Base-by-base conservation (phyloP, 495 filamentous ascomycete species). In the Penicillium soppii region DNA sequence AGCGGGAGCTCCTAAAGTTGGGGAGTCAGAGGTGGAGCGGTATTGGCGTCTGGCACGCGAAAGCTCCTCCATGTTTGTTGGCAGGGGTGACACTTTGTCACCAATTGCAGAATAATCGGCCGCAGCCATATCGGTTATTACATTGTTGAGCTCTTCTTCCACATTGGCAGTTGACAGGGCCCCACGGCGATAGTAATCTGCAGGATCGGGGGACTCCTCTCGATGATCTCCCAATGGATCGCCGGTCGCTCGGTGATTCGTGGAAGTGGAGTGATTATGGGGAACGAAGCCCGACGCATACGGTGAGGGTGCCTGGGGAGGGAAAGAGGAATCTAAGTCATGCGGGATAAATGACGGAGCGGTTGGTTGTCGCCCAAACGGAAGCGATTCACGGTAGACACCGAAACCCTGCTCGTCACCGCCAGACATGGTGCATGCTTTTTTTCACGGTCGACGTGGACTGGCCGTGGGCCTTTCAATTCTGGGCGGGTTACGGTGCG, bases 381-480 rank as follows among this genome's bases (percentile, higher is more conserved):
- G 61, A 59, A 50, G 55, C 62, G 62, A 65, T 56, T 58, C 61
- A 55, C 46, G 39, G 55, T 69, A 61, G 52, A 65, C 43, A 61
- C 65, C 62, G 63, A 64, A 69, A 62, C 61, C 62, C 60, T 72
- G 70, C 52, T 75, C 67, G 63, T 67, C 58, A 68, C 69, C 59
- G 59, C 69, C 70, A 67, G 74, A 69, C 74, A 77, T 77, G 58
- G 71, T 73, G 72, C 71, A 75, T 74, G 56, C 69, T 69, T 65
- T 53, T 53, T 30, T n/a, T n/a, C n/a, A n/a, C 21, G 30, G 44
- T 49, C 56, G 43, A 58, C 52, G 60, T 63, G 54, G 66, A 65
- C 62, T 68, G 67, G 62, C 50, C 55, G 54, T 43, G 58, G 58
- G 57, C 48, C 50, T 59, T 61, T 62, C 61, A 61, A 54, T 50